These are phyloP conservation scores for Pouteria glomerata DNA, from an alignment of 148 eudicot genomes.

Conservation along the genomic window DNA sequence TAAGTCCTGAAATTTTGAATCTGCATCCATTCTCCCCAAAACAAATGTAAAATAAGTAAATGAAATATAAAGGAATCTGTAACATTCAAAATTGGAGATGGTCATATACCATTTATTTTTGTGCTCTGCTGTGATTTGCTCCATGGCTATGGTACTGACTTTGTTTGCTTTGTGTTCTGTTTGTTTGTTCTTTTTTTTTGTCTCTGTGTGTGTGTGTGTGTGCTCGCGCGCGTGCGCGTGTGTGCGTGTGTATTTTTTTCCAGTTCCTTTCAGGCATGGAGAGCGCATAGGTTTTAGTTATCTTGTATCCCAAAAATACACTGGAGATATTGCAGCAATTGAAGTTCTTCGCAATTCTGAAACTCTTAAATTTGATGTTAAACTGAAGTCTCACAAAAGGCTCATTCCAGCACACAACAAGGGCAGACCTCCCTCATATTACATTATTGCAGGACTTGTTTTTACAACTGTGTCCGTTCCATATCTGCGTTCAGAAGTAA, in stretches of 20 bases:
- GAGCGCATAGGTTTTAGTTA: slow-evolving; percentile 97
- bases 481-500: slow-evolving; percentile 90
- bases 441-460: slow-evolving; percentile 84
- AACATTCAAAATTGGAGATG: background rate
- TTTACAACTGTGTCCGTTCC: slow-evolving; percentile 87
- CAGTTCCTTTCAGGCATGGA: slow-evolving; percentile 96
- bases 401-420: slow-evolving; percentile 82
- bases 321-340: slow-evolving; percentile 72
- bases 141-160: slow-evolving; percentile 2
- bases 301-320: slow-evolving; percentile 81
- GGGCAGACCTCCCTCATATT: slow-evolving; percentile 87
- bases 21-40: too few relatives aligned
- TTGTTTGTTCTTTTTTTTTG: too few relatives aligned
- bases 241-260: too few relatives aligned
- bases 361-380: slow-evolving; percentile 43
- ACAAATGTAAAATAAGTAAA: too few relatives aligned
- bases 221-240: too few relatives aligned
- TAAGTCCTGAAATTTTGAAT: background rate
- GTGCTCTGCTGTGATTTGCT: background rate
- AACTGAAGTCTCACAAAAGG: slow-evolving; percentile 56
- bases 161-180: too few relatives aligned
- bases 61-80: too few relatives aligned
- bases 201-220: too few relatives aligned
- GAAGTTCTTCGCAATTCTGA: slow-evolving; percentile 66
- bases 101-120: background rate